Evolutionary conservation across 2,329 filamentous ascomycete species (phyloP), one percentile per base, ranked within the genome.

Genomic region (Fusarium camptoceras): DNA sequence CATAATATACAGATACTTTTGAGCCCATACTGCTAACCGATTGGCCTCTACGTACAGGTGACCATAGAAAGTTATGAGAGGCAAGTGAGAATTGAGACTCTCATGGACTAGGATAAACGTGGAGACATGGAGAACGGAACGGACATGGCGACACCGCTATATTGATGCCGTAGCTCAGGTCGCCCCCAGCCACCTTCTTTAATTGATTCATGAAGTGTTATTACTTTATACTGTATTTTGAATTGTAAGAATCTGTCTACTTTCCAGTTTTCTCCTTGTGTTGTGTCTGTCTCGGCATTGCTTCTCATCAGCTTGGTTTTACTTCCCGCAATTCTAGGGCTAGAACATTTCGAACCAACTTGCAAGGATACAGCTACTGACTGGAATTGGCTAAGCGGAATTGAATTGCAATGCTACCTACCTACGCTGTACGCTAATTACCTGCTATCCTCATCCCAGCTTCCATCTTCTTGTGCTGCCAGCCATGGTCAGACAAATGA

Each of bases 111-210:
- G 68, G 69, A 63, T 63, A 53, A 63, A 51, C 71, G 71, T 73
- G 71, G 72, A 73, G 72, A 67, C 71, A 56, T 67, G 72, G 72
- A 66, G 67, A 64, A 64, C 68, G 67, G 67, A 59, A 73, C 70
- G 24, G 47, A 55, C 58, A 28, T 60, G n/a, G 51, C 55, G 60
- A 60, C 68, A 63, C 67, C 61, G 34, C 61, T 60, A 60, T 61
- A 55, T 67, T 64, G 69, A 74, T 62, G 34, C 50, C 11, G 22
- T 46, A 63, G 58, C n/a, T 55, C 31, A 25, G 41, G 11, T 49
- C 15, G 22, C 25, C 18, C 30, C 31, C 49, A 53, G 34, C 49
- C 49, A 39, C 43, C 46, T 22, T 27, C 6, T 28, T 48, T 37
- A 28, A 37, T 56, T 56, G 11, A 16, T 49, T 18, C 18, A 41